phyloP scores from a whole-genome alignment of 2,329 filamentous ascomycete genomes.

The Cylindrodendrum hubeiense region DNA sequence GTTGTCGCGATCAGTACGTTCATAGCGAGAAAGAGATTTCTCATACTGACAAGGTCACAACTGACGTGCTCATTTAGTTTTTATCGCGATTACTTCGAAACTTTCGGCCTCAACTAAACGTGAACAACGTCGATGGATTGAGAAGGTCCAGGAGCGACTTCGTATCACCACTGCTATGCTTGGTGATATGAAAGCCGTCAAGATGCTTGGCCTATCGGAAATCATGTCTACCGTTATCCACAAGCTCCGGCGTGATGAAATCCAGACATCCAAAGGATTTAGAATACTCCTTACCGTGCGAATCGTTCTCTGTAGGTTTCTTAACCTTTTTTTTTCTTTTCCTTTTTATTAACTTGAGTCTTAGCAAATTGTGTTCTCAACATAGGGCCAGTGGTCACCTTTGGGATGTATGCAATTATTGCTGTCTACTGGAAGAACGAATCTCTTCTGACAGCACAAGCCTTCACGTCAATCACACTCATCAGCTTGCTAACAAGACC shows the following conservation, averaged over 20 bases:
- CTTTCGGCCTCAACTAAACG: conserved; percentile 26
- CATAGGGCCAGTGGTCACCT: conserved; percentile 42
- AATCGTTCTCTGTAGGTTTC: conserved; percentile 28
- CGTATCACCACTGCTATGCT: conserved; percentile 55
- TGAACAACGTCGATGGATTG: conserved; percentile 54
- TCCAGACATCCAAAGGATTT: conserved; percentile 45
- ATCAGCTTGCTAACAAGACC: conserved; percentile 37
- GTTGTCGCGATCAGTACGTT: conserved; percentile 34
- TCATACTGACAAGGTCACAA: too few relatives aligned
- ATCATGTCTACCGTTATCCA: conserved; percentile 43
- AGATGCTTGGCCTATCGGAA: conserved; percentile 54
- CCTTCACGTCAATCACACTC: conserved; percentile 37
- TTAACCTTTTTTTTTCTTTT: conserved; percentile 24
- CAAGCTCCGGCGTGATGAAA: conserved; percentile 44
- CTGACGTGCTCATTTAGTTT: conserved; percentile 27
- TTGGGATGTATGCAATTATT: conserved; percentile 43
- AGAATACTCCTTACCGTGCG: conserved; percentile 40
- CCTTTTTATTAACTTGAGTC: not conserved
- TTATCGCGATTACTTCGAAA: conserved; percentile 33
- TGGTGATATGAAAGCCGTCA: conserved; percentile 59
- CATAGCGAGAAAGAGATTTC: not conserved
- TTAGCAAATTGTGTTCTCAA: conserved; percentile 34
- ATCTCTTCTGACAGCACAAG: conserved; percentile 36
- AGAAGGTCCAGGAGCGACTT: conserved; percentile 57
- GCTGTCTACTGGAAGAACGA: conserved; percentile 38